Evolutionary conservation across 331 rosid genomes (phyloP), one percentile per base, ranked within the genome.

Genomic region (Pyracantha coccinea): DNA sequence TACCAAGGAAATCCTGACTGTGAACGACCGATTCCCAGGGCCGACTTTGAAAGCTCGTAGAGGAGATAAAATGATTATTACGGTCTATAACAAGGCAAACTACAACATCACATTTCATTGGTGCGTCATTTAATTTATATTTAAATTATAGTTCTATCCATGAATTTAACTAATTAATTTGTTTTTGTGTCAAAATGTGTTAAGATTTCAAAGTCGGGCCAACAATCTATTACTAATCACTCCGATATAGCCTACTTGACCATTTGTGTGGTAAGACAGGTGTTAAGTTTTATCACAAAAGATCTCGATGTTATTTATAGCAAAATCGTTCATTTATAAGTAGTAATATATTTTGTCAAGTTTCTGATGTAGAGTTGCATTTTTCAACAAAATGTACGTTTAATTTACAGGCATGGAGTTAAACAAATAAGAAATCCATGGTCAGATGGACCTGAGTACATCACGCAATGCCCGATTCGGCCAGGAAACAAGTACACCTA

Each of bases 361-460:
- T 41, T 41, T 41, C 5, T 4, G 2, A 3, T 41, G 16, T 41
- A 41, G 5, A 1, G 50, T 41, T 41, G 50, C 2, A 41, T 41
- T 41, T 12, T 41, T 41, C 50, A 12, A 41, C 16, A 54, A 4
- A 54, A 54, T 54, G 24, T 54, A 54, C 4, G 0, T 58, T 58
- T 5, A 23, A 23, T 7, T 27, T 77, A 73, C 77, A 88, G 91
- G 96, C 96, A 90, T 33, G 96, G 87, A 77, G 59, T 89, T 4
- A 59, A 69, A 41, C 93, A 85, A 12, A 55, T 71, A 0, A 41
- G 55, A 24, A 86, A 76, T 7, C 79, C 55, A 0, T 90, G 92
- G 96, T 63, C 89, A 11, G 91, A 90, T 17, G 96, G 96, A 57
- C 92, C 96, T 2, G 89, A 76, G 11, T 82, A 66, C 32, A 82